Evolutionary conservation across 2,329 filamentous ascomycete species (phyloP).

Genomic region (Cytospora piceae): DNA sequence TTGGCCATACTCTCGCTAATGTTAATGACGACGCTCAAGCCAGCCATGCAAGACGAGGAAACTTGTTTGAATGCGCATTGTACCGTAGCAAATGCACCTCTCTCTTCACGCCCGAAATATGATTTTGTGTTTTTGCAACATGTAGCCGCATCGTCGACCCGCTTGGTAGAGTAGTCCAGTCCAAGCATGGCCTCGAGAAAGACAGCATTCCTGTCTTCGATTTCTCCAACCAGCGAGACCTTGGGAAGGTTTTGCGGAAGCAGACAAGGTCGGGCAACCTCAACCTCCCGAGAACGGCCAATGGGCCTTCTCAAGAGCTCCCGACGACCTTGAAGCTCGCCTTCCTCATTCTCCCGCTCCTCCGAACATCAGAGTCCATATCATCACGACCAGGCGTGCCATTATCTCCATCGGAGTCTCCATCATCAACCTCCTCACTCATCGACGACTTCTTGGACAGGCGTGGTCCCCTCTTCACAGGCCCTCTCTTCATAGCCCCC

Average conservation of each 20-base stretch:
- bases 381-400: constrained; percentile 1
- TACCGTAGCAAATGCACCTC: background rate
- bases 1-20: background rate
- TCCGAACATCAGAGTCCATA: constrained; percentile 13
- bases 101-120: background rate
- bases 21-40: constrained; percentile 16
- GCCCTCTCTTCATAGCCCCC: constrained; percentile 1
- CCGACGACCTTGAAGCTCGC: constrained; percentile 20
- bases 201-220: background rate
- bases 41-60: constrained; percentile 19
- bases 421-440: background rate
- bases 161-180: background rate
- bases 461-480: background rate
- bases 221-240: background rate
- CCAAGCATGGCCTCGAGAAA: background rate
- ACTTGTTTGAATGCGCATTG: background rate
- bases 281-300: background rate
- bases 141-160: background rate
- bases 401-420: background rate
- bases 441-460: background rate
- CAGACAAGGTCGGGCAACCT: background rate
- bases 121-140: background rate
- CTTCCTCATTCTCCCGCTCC: constrained; percentile 24
- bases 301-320: background rate
- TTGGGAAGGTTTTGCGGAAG: background rate